phyloP scores from a whole-genome alignment of 2,329 filamentous ascomycete genomes.

The Trichoderma brevicompactum region DNA sequence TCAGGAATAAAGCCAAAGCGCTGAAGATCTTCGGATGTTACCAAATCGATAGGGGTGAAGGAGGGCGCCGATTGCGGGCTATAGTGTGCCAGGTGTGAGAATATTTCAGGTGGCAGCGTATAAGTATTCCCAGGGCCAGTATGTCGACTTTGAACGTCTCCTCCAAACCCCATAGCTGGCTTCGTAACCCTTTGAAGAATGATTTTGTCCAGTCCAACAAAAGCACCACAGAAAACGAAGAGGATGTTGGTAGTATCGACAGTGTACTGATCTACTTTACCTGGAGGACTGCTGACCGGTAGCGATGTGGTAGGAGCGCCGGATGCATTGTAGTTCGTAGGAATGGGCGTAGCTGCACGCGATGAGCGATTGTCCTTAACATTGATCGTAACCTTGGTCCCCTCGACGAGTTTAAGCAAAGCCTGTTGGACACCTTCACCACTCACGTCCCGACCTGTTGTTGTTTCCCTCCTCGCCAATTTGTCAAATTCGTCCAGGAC shows the following conservation, averaged over 20 bases:
- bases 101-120: conserved; percentile 67
- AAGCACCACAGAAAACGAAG: conserved; percentile 95
- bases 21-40: conserved; percentile 77
- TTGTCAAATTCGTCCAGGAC: conserved; percentile 98
- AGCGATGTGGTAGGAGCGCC: conserved; percentile 51
- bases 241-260: conserved; percentile 95
- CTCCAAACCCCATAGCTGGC: conserved; percentile 87
- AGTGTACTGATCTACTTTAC: conserved; percentile 67
- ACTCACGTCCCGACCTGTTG: conserved; percentile 89
- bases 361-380: conserved; percentile 76
- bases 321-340: conserved; percentile 55
- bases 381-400: conserved; percentile 89
- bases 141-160: conserved; percentile 68
- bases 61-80: conserved; percentile 42
- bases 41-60: conserved; percentile 69
- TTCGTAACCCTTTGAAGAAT: conserved; percentile 86
- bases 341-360: conserved; percentile 56
- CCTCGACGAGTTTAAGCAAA: conserved; percentile 92
- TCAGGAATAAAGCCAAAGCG: conserved; percentile 91
- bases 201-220: conserved; percentile 87
- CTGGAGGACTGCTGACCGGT: conserved; percentile 51
- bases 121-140: conserved; percentile 56
- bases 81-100: conserved; percentile 61
- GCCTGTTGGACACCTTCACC: conserved; percentile 98
- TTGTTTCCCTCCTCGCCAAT: conserved; percentile 84